Conservation (phyloP, 768 basidiomycete species). For the Pulveroboletus sp. region DNA sequence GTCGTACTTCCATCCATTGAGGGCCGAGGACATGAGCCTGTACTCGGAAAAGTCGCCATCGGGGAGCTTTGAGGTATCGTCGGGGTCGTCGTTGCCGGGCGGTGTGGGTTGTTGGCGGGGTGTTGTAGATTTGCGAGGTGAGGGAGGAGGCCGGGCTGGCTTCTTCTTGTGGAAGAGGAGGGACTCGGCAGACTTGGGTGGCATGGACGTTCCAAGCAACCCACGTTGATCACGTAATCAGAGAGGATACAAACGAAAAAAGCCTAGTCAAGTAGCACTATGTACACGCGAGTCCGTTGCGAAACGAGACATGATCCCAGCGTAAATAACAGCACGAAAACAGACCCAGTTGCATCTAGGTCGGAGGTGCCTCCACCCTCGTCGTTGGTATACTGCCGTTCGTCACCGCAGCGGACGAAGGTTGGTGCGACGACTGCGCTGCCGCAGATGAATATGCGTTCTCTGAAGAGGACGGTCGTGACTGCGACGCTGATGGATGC, state of each 20-base stretch:
- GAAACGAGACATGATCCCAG: constrained; percentile 21
- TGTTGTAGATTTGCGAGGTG: constrained; percentile 36
- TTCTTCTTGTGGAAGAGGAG: constrained; percentile 73
- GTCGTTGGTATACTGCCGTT: constrained; percentile 39
- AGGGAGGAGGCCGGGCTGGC: constrained; percentile 29
- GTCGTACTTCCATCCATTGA: constrained; percentile 89
- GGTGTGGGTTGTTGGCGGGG: constrained; percentile 41
- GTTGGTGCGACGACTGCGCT: constrained; percentile 30
- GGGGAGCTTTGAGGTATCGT: constrained; percentile 55
- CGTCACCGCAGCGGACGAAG: constrained; percentile 32
- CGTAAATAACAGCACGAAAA: constrained; percentile 16
- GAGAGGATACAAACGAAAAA: constrained; percentile 7
- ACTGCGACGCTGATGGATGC: constrained; percentile 35
- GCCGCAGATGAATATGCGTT: constrained; percentile 48
- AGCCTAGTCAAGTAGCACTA: constrained; percentile 21
- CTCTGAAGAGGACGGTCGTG: constrained; percentile 64
- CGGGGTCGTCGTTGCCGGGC: constrained; percentile 42
- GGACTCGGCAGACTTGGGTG: constrained; percentile 36
- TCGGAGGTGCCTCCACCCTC: constrained; percentile 43
- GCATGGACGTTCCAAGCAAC: constrained; percentile 18
- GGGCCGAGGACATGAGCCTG: constrained; percentile 72
- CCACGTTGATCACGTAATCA: constrained; percentile 26
- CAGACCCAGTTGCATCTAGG: constrained; percentile 21
- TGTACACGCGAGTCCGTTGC: constrained; percentile 29
- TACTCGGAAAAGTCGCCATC: constrained; percentile 73